Percentiles rank a stretch among this genome's conserved stretches.
Conservation (phyloP, 192 early-diverging fungal species). For the Cetraspora pellucida region DNA sequence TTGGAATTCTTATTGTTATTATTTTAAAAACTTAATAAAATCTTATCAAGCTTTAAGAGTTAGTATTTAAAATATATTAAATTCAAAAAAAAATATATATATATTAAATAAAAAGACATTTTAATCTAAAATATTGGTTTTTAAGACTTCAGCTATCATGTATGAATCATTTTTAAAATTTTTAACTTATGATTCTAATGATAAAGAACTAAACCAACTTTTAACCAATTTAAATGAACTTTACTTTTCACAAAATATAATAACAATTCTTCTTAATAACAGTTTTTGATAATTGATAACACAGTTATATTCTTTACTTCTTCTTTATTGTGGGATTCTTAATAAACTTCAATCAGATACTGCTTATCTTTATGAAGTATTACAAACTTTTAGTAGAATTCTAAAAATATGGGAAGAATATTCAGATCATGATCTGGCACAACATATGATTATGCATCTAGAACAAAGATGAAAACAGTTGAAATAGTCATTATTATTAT, state of each 20-base stretch:
- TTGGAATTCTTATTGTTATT: slow-evolving; percentile 23
- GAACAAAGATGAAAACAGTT: background rate
- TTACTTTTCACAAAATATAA: background rate
- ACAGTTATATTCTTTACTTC: background rate
- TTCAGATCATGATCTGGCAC: background rate
- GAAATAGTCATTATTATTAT: slow-evolving; percentile 11
- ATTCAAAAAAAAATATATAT: too few relatives aligned
- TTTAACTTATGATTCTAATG: too few relatives aligned
- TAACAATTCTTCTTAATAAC: background rate
- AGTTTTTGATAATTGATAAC: background rate
- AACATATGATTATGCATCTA: background rate
- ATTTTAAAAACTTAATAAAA: slow-evolving; percentile 6
- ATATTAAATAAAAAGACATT: too few relatives aligned
- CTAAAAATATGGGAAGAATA: background rate
- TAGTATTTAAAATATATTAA: too few relatives aligned
- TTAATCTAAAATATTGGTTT: too few relatives aligned
- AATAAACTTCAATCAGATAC: background rate
- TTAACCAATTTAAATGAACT: too few relatives aligned
- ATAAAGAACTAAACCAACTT: too few relatives aligned
- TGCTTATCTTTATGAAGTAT: slow-evolving; percentile 7
- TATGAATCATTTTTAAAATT: too few relatives aligned
- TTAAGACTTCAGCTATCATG: too few relatives aligned
- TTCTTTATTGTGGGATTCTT: slow-evolving; percentile 1
- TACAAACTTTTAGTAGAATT: slow-evolving; percentile 1
- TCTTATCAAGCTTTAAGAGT: background rate